Evolutionary conservation across 306 rosid genomes (phyloP).

Genomic region (Cercis canadensis): DNA sequence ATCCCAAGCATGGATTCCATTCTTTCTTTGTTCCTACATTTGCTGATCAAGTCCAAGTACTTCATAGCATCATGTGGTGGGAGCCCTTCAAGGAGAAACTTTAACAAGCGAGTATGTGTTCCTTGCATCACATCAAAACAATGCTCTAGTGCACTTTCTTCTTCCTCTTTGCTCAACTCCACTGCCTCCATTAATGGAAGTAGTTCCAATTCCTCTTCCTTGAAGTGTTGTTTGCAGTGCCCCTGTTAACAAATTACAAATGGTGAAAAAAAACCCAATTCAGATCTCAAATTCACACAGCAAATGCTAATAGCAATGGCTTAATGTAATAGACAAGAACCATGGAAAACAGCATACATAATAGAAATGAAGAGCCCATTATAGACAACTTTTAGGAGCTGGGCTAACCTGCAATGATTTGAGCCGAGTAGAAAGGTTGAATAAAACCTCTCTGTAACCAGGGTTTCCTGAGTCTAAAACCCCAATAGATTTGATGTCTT

Average conservation of each 20-base stretch:
- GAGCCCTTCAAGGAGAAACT: conserved; percentile 78
- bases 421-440: conserved; percentile 63
- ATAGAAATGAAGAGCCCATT: neutral
- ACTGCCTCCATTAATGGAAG: conserved; percentile 83
- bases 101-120: conserved; percentile 71
- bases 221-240: conserved; percentile 70
- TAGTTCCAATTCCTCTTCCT: conserved; percentile 72
- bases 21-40: conserved; percentile 52
- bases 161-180: conserved; percentile 70
- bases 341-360: neutral
- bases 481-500: conserved; percentile 79
- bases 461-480: conserved; percentile 70
- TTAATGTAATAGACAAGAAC: neutral
- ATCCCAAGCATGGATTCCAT: conserved; percentile 52
- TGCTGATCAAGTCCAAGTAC: conserved; percentile 72
- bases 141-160: conserved; percentile 59
- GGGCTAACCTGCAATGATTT: conserved; percentile 63
- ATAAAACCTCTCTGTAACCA: conserved; percentile 61
- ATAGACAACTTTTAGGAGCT: neutral
- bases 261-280: neutral
- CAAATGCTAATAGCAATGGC: neutral
- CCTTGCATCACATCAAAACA: conserved; percentile 79
- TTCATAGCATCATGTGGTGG: conserved; percentile 75
- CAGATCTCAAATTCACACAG: conserved; percentile 2
- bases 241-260: conserved; percentile 46